These are phyloP conservation scores for Strobilomyces confusus DNA, from an alignment of 768 basidiomycete species.

Conservation along the genomic window DNA sequence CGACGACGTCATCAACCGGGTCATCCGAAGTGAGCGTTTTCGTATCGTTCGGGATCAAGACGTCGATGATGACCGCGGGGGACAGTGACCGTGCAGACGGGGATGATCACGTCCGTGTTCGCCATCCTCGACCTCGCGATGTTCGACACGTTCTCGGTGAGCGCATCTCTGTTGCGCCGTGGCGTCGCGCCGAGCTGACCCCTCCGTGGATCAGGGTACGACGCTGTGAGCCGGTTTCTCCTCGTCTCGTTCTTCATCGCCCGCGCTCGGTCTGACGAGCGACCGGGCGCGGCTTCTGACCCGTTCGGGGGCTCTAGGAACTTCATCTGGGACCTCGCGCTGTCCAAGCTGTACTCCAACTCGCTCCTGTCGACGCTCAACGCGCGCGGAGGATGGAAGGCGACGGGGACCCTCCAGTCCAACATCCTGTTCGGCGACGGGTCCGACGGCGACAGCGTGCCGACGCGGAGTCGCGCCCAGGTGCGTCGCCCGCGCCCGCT, in stretches of 20 bases:
- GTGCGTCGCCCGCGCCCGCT: too few relatives aligned
- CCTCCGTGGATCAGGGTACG: too few relatives aligned
- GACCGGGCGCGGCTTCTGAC: not conserved
- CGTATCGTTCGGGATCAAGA: not conserved
- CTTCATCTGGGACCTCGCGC: constrained; percentile 20
- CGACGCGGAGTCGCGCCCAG: too few relatives aligned
- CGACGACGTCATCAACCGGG: constrained; percentile 35
- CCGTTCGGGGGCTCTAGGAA: constrained; percentile 7
- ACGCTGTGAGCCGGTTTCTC: constrained; percentile 11
- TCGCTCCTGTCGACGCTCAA: constrained; percentile 18
- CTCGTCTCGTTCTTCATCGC: too few relatives aligned
- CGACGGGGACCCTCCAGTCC: not conserved
- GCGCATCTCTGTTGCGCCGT: too few relatives aligned
- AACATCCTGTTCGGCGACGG: constrained; percentile 10
- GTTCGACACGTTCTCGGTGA: not conserved
- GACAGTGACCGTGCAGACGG: constrained; percentile 30
- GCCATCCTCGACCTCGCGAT: constrained; percentile 15
- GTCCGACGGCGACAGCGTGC: too few relatives aligned
- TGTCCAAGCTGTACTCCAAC: constrained; percentile 28
- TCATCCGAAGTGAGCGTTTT: constrained; percentile 35
- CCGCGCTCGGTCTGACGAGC: too few relatives aligned
- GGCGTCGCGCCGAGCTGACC: too few relatives aligned
- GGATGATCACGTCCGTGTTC: constrained; percentile 11
- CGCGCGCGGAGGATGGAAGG: constrained; percentile 25
- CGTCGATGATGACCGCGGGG: not conserved